A percentile compares a stretch with the other conserved stretches of the same genome.
These are phyloP conservation scores for Strobilomyces echinocephalus DNA, from an alignment of 768 basidiomycete species.

Conservation along the genomic window DNA sequence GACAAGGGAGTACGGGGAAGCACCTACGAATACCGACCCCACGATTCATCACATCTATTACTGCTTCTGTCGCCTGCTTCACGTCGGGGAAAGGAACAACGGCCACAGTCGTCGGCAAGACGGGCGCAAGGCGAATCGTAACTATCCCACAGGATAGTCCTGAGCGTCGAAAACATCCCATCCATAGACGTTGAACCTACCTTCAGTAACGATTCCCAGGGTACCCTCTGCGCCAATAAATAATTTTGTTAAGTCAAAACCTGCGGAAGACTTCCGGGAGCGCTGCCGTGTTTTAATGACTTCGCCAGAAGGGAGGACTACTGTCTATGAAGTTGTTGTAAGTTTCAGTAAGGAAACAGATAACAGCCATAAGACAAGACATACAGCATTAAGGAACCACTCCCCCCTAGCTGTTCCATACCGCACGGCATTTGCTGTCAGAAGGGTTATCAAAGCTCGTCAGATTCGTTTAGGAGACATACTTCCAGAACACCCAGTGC, in stretches of 20 bases:
- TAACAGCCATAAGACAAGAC: conserved; percentile 15
- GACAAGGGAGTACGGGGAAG: neutral
- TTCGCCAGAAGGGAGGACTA: conserved; percentile 83
- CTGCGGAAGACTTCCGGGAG: conserved; percentile 80
- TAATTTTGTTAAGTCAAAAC: conserved; percentile 79
- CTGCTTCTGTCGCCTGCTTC: conserved; percentile 67
- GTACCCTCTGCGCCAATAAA: conserved; percentile 85
- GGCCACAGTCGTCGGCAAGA: conserved; percentile 79
- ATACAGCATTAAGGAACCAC: conserved; percentile 83
- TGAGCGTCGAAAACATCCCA: neutral
- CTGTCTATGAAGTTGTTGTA: conserved; percentile 47
- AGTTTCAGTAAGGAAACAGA: neutral
- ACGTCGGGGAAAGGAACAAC: conserved; percentile 79
- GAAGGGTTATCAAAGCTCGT: conserved; percentile 15
- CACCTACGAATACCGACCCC: conserved; percentile 74
- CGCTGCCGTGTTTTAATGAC: conserved; percentile 84
- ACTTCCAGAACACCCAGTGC: conserved; percentile 86
- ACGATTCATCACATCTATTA: conserved; percentile 62
- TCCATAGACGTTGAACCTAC: conserved; percentile 27
- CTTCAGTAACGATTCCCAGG: conserved; percentile 86
- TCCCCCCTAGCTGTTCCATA: conserved; percentile 88
- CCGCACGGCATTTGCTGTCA: conserved; percentile 68
- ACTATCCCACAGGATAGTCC: conserved; percentile 35
- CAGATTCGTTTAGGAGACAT: conserved; percentile 18
- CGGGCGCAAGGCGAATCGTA: conserved; percentile 75